Evolutionary conservation across 345 rosid species (phyloP), one percentile per base, ranked within the genome.

Genomic region (Populus euphratica): DNA sequence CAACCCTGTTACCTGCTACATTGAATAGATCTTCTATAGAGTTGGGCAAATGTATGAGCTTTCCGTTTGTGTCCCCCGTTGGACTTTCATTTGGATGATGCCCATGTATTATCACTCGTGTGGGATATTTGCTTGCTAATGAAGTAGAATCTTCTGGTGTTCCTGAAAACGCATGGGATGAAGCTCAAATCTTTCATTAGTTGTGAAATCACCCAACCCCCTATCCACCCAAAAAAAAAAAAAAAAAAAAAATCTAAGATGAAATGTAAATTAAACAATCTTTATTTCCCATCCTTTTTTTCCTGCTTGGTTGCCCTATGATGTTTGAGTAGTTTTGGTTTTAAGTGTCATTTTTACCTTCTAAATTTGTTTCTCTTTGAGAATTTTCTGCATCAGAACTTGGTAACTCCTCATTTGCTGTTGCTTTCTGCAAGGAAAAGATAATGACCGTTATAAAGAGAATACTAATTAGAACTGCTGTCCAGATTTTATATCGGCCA

Each of bases 21-120:
- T 71, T 79, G 80, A 91, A 80, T 41, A 96, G 96, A 39, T 88
- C 93, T 70, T 88, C 90, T 17, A 87, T 81, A 62, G 97, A 83
- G 67, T 87, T 80, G 12, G 99, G 96, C 81, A 93, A 86, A 87
- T 86, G 73, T 83, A 93, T 84, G 73, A 93, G 88, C 88, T 88
- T 92, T 52, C 96, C 96, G 2, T 6, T 73, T 14, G 66, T 41
- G 74, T 81, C 82, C 73, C 77, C 87, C 31, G 38, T 20, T 78
- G 80, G 67, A 62, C 69, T 81, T 84, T 87, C 78, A 62, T 83
- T 79, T 44, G 98, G 98, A 84, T 84, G 83, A 74, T 92, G 87
- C 73, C 93, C 88, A 62, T 93, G 94, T 69, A 93, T 91, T 73
- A 90, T 90, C 79, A 91, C 97, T 85, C 97, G 82, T 77, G 68